Evolutionary conservation across 2,329 filamentous ascomycete species (phyloP).

Genomic region (Helotiales sp.): DNA sequence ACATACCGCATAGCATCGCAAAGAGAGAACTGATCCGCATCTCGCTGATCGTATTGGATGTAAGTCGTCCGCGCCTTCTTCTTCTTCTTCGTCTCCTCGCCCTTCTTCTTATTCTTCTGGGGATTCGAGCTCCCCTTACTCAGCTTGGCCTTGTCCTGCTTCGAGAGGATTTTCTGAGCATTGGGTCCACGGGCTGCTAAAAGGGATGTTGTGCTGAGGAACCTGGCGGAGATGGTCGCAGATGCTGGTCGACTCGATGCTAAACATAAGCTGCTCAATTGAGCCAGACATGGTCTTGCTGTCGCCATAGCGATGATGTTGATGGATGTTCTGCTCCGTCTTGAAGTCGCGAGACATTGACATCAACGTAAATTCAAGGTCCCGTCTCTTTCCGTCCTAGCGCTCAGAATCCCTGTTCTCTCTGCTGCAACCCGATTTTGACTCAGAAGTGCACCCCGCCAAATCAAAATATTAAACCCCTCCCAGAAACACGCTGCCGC

Average conservation of each 20-base stretch:
- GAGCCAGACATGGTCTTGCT: conserved; percentile 40
- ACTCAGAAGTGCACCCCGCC: conserved; percentile 23
- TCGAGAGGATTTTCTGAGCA: conserved; percentile 30
- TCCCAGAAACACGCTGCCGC: conserved; percentile 12
- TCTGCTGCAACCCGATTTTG: not conserved
- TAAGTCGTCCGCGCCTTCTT: conserved; percentile 43
- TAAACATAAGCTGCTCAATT: conserved; percentile 42
- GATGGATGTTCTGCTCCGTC: not conserved
- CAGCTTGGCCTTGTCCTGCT: conserved; percentile 29
- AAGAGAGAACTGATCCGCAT: conserved; percentile 72
- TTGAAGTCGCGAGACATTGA: conserved; percentile 6
- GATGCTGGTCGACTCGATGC: conserved; percentile 24
- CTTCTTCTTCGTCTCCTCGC: conserved; percentile 39
- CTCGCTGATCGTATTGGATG: conserved; percentile 44
- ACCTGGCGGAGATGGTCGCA: conserved; percentile 22
- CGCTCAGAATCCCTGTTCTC: conserved; percentile 12
- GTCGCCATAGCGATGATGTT: conserved; percentile 36
- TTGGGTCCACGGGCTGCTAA: conserved; percentile 16
- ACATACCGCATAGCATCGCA: conserved; percentile 90
- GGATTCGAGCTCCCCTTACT: conserved; percentile 22
- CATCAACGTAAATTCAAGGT: conserved; percentile 14
- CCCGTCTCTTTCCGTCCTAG: conserved; percentile 20
- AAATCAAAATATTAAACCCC: conserved; percentile 29
- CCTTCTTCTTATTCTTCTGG: conserved; percentile 43
- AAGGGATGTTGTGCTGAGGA: conserved; percentile 35